phyloP scores from a whole-genome alignment of 2,329 filamentous ascomycete species.

The Colletotrichum chrysophilum region DNA sequence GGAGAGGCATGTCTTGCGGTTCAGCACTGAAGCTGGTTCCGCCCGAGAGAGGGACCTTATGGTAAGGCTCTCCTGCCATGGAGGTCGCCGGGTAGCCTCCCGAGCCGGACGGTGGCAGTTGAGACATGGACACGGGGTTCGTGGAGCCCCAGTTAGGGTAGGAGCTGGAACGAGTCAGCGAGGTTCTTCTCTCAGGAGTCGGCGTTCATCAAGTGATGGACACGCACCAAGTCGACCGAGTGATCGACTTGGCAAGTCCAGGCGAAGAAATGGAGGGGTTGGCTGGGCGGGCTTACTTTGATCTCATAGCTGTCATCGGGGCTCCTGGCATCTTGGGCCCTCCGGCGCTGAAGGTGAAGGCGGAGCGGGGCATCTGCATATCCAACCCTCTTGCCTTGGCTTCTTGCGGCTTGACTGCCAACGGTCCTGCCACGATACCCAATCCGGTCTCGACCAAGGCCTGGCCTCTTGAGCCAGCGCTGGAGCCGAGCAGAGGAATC shows the following conservation, averaged over 20 bases:
- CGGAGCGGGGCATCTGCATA: constrained; percentile 60
- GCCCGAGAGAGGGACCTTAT: constrained; percentile 57
- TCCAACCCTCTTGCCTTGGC: constrained; percentile 57
- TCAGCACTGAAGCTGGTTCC: constrained; percentile 53
- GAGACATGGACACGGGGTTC: constrained; percentile 49
- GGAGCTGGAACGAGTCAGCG: constrained; percentile 44
- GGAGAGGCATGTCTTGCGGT: constrained; percentile 58
- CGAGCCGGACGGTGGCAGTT: constrained; percentile 52
- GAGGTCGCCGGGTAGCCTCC: constrained; percentile 55
- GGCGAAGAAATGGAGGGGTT: background rate
- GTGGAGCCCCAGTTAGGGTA: constrained; percentile 62
- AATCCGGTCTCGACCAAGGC: constrained; percentile 69
- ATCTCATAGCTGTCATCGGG: constrained; percentile 59
- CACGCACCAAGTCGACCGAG: background rate
- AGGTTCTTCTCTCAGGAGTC: background rate
- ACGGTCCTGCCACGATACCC: constrained; percentile 63
- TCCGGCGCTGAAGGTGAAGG: constrained; percentile 60
- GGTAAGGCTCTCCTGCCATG: constrained; percentile 56
- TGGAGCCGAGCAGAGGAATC: constrained; percentile 81
- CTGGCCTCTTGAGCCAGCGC: constrained; percentile 79
- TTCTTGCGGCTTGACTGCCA: constrained; percentile 60
- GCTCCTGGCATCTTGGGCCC: constrained; percentile 58
- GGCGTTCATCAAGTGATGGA: background rate
- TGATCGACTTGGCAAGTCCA: background rate
- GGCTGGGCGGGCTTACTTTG: constrained; percentile 58